Percentiles rank a stretch among this genome's conserved stretches.
Conservation (phyloP, 345 rosid genomes). For the Toxicodendron radicans region DNA sequence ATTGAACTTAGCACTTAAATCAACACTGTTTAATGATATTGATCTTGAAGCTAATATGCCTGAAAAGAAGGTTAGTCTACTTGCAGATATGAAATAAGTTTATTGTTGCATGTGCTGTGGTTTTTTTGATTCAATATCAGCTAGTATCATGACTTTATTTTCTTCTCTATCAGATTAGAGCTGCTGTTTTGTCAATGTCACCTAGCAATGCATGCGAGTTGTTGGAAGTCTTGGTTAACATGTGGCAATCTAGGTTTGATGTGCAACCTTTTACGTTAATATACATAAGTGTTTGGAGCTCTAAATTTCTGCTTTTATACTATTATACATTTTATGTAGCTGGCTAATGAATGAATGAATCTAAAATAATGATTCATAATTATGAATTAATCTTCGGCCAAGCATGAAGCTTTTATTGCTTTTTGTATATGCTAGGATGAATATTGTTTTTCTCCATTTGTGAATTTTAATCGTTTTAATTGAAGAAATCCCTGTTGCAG, state of each 20-base stretch:
- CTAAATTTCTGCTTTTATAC: conserved; percentile 2
- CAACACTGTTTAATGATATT: conserved; percentile 44
- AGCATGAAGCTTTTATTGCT: neutral
- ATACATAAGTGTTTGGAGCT: conserved; percentile 2
- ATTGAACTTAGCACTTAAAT: conserved; percentile 29
- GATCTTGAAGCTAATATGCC: conserved; percentile 59
- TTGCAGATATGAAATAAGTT: neutral
- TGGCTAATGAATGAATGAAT: neutral
- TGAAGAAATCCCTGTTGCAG: conserved; percentile 3
- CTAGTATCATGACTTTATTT: neutral
- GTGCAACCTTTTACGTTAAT: neutral
- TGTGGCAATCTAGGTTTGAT: conserved; percentile 86
- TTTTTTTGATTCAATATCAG: conserved; percentile 2
- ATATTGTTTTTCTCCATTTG: neutral
- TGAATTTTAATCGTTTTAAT: conserved; percentile 8
- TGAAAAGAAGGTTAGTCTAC: conserved; percentile 66
- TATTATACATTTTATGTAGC: neutral
- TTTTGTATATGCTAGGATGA: neutral
- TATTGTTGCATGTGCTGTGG: neutral
- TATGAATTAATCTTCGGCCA: neutral
- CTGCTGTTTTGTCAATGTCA: conserved; percentile 62
- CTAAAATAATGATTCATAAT: neutral
- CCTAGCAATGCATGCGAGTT: conserved; percentile 62
- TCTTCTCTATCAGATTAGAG: conserved; percentile 56
- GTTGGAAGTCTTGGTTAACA: conserved; percentile 57